A percentile compares a stretch with the other conserved stretches of the same genome.
Conservation (phyloP, 176 grass and related monocot genomes). For the Zea luxurians region DNA sequence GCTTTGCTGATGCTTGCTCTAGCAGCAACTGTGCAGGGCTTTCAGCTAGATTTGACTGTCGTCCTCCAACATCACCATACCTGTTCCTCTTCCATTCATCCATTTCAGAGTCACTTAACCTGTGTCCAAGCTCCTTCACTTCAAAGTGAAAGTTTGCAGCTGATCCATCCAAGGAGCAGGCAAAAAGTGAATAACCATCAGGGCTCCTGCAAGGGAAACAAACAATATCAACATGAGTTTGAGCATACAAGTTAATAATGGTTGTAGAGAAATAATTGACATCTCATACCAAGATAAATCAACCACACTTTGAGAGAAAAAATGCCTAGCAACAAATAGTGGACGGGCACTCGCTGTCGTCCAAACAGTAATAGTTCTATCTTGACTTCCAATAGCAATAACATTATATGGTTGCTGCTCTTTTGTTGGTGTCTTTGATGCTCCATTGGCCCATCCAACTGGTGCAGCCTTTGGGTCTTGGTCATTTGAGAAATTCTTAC, state of each 20-base stretch:
- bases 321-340: constrained; percentile 95
- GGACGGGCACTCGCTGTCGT: constrained; percentile 89
- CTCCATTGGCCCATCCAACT: constrained; percentile 78
- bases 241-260: constrained; percentile 14
- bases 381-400: constrained; percentile 98
- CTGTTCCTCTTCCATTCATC: constrained; percentile 88
- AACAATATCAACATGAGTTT: constrained; percentile 17
- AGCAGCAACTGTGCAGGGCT: constrained; percentile 77
- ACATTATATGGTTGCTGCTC: constrained; percentile 82
- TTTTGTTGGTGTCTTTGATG: constrained; percentile 63
- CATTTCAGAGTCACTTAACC: constrained; percentile 81
- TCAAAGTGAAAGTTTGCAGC: constrained; percentile 90
- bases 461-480: constrained; percentile 59
- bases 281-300: constrained; percentile 88
- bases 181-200: constrained; percentile 93
- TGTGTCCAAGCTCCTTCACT: constrained; percentile 86
- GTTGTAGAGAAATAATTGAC: constrained; percentile 10
- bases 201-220: constrained; percentile 74
- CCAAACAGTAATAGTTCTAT: constrained; percentile 96
- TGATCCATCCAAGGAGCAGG: constrained; percentile 91
- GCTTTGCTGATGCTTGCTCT: constrained; percentile 77
- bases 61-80: constrained; percentile 88
- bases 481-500: constrained; percentile 61
- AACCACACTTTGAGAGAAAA: constrained; percentile 94
- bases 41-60: constrained; percentile 88